Base-by-base conservation (phyloP, 176 grass and related monocot genomes). In the Panicum miliaceum region DNA sequence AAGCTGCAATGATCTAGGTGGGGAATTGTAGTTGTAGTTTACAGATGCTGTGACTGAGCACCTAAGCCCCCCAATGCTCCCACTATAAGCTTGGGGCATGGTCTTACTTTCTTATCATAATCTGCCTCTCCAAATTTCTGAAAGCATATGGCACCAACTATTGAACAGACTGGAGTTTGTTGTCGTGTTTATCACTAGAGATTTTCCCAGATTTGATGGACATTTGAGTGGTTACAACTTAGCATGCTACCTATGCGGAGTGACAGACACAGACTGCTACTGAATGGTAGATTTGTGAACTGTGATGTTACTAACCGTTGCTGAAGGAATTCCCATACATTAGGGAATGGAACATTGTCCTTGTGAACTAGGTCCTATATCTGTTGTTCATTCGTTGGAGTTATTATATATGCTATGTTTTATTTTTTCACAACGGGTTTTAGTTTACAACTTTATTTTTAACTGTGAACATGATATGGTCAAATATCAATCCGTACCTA, bases 101-200 rank as follows among this genome's bases (percentile, higher is more conserved):
- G n/a, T n/a, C n/a, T n/a, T n/a, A n/a, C n/a, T n/a, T 50, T 45
- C 64, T 61, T 53, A 57, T 41, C 2, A 75, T 64, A 84, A 58
- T 58, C 34, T 15, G 36, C 6, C 6, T 59, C 22, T 38, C 34
- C 14, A 40, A 79, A 71, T 0, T 3, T n/a, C 1, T 0, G 6
- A 78, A 85, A 61, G 29, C 56, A 84, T 12, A 84, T 84, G 15
- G 12, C 62, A 45, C 62, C 6, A 16, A 16, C 36, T 11, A 47
- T 46, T 14, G 10, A 37, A 12, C 64, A 19, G n/a, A n/a, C n/a
- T n/a, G 63, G 12, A 46, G 3, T 80, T 71, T 22, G 8, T 8
- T 69, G 5, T 0, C 27, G 18, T 11, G 60, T 70, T 73, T 12
- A 48, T 47, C 2, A 23, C 26, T 20, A 18, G 60, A 69, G 25